Evolutionary conservation across 2,329 filamentous ascomycete genomes (phyloP).

Genomic region (Talaromyces sp.): DNA sequence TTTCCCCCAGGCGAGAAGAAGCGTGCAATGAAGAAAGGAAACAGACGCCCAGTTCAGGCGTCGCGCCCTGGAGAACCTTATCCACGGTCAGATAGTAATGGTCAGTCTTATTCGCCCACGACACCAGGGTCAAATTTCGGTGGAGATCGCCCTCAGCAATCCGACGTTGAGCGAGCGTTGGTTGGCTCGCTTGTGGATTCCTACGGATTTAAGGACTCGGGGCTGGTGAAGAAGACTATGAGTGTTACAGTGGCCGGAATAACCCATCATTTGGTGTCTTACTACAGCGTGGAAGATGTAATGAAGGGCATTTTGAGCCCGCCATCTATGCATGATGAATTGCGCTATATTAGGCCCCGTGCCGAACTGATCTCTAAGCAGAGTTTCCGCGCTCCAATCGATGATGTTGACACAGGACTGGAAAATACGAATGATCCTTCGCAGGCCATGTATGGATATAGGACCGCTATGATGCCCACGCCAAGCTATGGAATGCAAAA

Average conservation of each 20-base stretch:
- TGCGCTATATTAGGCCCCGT: slow-evolving; percentile 55
- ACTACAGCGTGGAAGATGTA: slow-evolving; percentile 82
- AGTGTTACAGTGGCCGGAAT: slow-evolving; percentile 71
- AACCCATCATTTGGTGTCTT: slow-evolving; percentile 81
- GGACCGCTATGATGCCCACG: slow-evolving; percentile 35
- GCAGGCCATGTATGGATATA: slow-evolving; percentile 42
- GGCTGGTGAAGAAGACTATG: slow-evolving; percentile 90
- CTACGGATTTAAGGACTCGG: slow-evolving; percentile 78
- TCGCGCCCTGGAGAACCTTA: slow-evolving; percentile 55
- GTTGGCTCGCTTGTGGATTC: slow-evolving; percentile 86
- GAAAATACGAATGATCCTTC: slow-evolving; percentile 40
- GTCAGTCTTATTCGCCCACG: slow-evolving; percentile 39
- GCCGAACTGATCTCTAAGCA: slow-evolving; percentile 58
- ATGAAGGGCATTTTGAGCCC: slow-evolving; percentile 56
- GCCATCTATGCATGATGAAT: slow-evolving; percentile 54
- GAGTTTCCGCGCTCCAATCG: slow-evolving; percentile 65
- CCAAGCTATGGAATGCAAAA: slow-evolving; percentile 36
- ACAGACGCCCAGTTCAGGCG: slow-evolving; percentile 41
- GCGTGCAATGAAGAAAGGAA: slow-evolving; percentile 69
- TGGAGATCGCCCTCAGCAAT: slow-evolving; percentile 38
- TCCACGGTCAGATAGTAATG: slow-evolving; percentile 42
- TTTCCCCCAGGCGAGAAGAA: slow-evolving; percentile 84
- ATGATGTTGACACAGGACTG: slow-evolving; percentile 53
- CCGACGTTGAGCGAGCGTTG: slow-evolving; percentile 56
- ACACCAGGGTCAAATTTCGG: slow-evolving; percentile 33